Conservation (phyloP, 2,329 filamentous ascomycete species). For the Exophiala calicioides region DNA sequence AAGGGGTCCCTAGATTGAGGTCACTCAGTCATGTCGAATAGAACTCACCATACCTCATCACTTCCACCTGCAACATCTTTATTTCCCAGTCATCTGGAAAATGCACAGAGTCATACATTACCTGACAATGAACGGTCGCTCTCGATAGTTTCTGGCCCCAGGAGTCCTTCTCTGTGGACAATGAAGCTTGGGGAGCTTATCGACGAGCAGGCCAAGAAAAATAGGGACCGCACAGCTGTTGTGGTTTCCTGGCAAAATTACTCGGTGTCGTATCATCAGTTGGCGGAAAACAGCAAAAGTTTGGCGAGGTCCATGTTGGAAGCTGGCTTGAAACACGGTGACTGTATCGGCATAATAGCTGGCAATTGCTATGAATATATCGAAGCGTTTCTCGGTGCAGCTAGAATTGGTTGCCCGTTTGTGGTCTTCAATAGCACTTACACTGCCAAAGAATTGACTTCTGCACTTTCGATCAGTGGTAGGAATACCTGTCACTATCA, state of each 20-base stretch:
- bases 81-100: too few relatives aligned
- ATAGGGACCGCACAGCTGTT: slow-evolving; percentile 51
- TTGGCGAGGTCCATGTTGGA: slow-evolving; percentile 23
- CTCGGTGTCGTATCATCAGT: slow-evolving; percentile 68
- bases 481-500: too few relatives aligned
- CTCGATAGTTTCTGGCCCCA: slow-evolving; percentile 10
- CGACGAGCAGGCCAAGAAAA: slow-evolving; percentile 40
- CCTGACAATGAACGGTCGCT: too few relatives aligned
- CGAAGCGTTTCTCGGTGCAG: slow-evolving; percentile 34
- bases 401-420: slow-evolving; percentile 36
- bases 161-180: slow-evolving; percentile 7
- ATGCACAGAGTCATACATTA: too few relatives aligned
- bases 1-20: too few relatives aligned
- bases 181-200: slow-evolving; percentile 47
- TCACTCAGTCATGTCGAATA: too few relatives aligned
- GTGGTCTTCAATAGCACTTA: slow-evolving; percentile 40
- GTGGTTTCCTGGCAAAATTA: slow-evolving; percentile 47
- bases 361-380: slow-evolving; percentile 27
- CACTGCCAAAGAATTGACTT: slow-evolving; percentile 24
- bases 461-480: slow-evolving; percentile 13
- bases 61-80: too few relatives aligned
- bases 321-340: slow-evolving; percentile 18
- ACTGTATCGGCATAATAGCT: slow-evolving; percentile 22
- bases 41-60: too few relatives aligned
- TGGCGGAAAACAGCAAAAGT: slow-evolving; percentile 56